A percentile compares a stretch with the other conserved stretches of the same genome.
These are phyloP conservation scores for Globisporangium uncinulatum DNA, from an alignment of 352 stramenopile species.

Conservation along the genomic window DNA sequence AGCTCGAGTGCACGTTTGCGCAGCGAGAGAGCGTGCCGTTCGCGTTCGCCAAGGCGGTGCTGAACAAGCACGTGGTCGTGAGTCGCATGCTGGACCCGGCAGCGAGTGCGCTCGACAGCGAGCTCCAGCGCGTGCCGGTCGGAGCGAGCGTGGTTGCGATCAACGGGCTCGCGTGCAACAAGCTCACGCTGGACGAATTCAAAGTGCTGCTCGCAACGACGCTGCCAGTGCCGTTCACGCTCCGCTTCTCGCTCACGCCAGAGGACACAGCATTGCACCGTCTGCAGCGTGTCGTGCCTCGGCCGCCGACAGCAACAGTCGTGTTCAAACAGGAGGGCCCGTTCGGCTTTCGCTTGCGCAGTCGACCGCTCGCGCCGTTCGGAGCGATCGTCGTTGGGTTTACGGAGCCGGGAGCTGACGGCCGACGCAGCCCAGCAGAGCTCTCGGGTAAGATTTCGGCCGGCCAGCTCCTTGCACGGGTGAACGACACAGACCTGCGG, in stretches of 20 bases:
- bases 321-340: slow-evolving; percentile 68
- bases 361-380: slow-evolving; percentile 55
- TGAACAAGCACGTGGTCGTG: slow-evolving; percentile 69
- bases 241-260: slow-evolving; percentile 62
- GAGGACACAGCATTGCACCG: slow-evolving; percentile 57
- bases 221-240: slow-evolving; percentile 42
- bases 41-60: slow-evolving; percentile 55
- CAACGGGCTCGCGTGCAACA: slow-evolving; percentile 69
- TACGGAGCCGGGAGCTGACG: slow-evolving; percentile 28
- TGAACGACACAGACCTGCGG: slow-evolving; percentile 70
- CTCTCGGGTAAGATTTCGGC: slow-evolving; percentile 68
- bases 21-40: slow-evolving; percentile 51
- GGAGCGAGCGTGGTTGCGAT: slow-evolving; percentile 63
- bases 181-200: slow-evolving; percentile 71
- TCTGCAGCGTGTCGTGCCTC: slow-evolving; percentile 38
- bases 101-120: slow-evolving; percentile 6
- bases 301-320: slow-evolving; percentile 48
- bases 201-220: slow-evolving; percentile 34
- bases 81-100: slow-evolving; percentile 42
- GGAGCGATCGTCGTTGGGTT: slow-evolving; percentile 80
- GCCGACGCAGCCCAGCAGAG: slow-evolving; percentile 54
- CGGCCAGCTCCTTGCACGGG: slow-evolving; percentile 49
- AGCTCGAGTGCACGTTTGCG: slow-evolving; percentile 57
- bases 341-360: slow-evolving; percentile 70
- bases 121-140: slow-evolving; percentile 44